Conservation (phyloP, 179 eudicot species). For the Spergularia azorica region DNA sequence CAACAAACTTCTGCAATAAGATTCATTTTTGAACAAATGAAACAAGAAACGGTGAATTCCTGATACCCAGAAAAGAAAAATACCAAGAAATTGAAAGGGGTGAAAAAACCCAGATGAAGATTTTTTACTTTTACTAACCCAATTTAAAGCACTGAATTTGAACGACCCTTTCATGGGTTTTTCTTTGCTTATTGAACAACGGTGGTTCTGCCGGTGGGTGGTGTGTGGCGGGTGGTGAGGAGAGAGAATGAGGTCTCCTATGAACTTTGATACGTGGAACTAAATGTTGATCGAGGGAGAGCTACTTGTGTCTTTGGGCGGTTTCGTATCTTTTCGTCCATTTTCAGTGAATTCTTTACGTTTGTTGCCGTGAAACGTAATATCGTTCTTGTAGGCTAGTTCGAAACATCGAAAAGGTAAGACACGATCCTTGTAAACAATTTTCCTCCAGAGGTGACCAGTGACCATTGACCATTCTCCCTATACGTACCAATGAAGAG, state of each 20-base stretch:
- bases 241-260: background rate
- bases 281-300: no score
- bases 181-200: background rate
- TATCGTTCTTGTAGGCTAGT: no score
- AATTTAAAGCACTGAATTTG: constrained; percentile 26
- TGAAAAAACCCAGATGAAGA: constrained; percentile 15
- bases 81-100: background rate
- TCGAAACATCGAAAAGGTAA: no score
- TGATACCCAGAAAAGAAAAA: constrained; percentile 1
- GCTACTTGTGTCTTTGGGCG: no score
- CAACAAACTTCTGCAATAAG: constrained; percentile 39
- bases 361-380: no score
- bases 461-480: no score
- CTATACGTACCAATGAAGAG: no score
- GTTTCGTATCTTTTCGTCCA: no score
- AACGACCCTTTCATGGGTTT: constrained; percentile 28
- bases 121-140: constrained; percentile 17
- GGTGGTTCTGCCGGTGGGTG: background rate
- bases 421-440: no score
- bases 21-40: constrained; percentile 1
- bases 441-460: no score
- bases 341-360: no score
- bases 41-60: background rate
- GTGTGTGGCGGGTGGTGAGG: background rate
- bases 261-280: no score